Evolutionary conservation across 2,329 filamentous ascomycete species (phyloP).

Genomic region (Colletotrichum costaricense): DNA sequence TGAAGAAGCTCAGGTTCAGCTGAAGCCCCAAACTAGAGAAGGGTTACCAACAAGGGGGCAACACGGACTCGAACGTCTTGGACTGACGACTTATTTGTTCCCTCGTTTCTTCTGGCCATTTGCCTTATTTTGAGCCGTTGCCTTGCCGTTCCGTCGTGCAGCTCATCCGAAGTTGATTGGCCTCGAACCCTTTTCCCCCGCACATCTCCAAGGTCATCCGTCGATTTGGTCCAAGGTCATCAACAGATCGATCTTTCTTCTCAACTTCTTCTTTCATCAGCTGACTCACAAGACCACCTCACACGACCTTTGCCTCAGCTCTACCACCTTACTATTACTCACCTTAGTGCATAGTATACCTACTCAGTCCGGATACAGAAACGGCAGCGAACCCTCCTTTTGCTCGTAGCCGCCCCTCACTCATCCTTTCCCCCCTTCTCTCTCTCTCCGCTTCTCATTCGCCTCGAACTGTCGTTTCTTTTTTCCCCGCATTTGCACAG

Average conservation of each 20-base stretch:
- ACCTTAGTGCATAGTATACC: background rate
- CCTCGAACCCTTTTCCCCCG: constrained; percentile 22
- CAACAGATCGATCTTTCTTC: background rate
- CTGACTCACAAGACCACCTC: constrained; percentile 18
- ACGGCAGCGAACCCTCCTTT: constrained; percentile 1
- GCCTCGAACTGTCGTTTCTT: constrained; percentile 1
- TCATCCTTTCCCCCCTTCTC: background rate
- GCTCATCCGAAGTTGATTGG: constrained; percentile 32
- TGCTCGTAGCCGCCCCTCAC: background rate
- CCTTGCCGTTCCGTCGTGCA: background rate
- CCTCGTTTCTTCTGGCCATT: background rate
- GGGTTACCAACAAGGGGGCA: background rate
- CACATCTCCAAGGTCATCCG: constrained; percentile 10
- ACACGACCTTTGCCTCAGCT: no score
- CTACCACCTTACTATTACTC: no score
- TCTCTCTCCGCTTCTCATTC: background rate
- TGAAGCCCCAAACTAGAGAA: background rate
- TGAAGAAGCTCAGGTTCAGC: background rate
- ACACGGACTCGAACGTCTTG: background rate
- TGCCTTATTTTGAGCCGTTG: background rate
- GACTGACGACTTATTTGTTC: constrained; percentile 6
- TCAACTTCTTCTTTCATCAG: constrained; percentile 18
- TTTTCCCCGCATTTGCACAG: constrained; percentile 28
- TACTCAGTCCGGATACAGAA: background rate
- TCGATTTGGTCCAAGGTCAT: background rate